Evolutionary conservation across 2,329 filamentous ascomycete species (phyloP), one percentile per base, ranked within the genome.

Genomic region (Colletotrichum theobromicola): DNA sequence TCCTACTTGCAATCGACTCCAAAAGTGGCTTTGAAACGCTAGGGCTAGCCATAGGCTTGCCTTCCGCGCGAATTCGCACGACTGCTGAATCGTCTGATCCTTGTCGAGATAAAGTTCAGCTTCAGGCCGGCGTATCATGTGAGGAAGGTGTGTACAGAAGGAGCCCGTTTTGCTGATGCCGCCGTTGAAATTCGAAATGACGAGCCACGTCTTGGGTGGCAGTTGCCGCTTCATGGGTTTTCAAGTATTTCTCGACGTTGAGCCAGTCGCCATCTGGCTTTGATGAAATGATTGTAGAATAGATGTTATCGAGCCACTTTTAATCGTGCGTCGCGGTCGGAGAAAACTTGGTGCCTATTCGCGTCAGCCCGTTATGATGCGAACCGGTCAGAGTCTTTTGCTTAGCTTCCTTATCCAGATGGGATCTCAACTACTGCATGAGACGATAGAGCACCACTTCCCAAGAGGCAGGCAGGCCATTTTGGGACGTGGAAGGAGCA

Each of bases 351-450:
- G 13, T 16, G 0, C 53, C 26, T 57, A 7, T 9, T 28, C 21
- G n/a, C 7, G 4, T 46, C n/a, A 46, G 4, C n/a, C n/a, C n/a
- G 4, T 1, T 3, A 6, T 46, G 42, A 4, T 2, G 2, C n/a
- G 5, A 5, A 3, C n/a, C 42, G n/a, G 2, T 21, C n/a, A 13
- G n/a, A 21, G 21, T 13, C 2, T 21, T 46, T 3, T 6, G 12
- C 1, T 6, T 4, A 10, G 42, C n/a, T 46, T 7, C 0, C 10
- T 21, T 46, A 21, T n/a, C n/a, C 1, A 46, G 3, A 0, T 46
- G 42, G n/a, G 10, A 21, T 46, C n/a, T 46, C n/a, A 46, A 21
- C n/a, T 18, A 21, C 5, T 10, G n/a, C 42, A 46, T 46, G 10
- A 21, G 42, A 0, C 42, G n/a, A 6, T 21, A 21, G n/a, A 46